phyloP scores from a whole-genome alignment of 1,284 basidiomycete genomes.

The Heterobasidion parviporum region DNA sequence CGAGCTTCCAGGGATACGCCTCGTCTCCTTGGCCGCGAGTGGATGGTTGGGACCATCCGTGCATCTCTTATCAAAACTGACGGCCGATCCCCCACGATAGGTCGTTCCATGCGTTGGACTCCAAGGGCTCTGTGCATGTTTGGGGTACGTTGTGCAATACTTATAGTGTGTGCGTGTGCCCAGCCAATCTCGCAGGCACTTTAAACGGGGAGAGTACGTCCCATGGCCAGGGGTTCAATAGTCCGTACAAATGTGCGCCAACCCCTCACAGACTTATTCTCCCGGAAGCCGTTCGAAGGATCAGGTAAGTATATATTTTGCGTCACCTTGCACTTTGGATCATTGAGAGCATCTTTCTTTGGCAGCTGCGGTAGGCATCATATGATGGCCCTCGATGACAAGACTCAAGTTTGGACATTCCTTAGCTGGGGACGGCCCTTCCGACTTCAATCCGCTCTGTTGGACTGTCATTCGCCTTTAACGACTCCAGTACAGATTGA shows the following conservation, averaged over 20 bases:
- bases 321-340: not conserved
- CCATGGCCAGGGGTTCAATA: slow-evolving; percentile 48
- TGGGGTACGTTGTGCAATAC: slow-evolving; percentile 52
- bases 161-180: not conserved
- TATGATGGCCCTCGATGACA: slow-evolving; percentile 54
- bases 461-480: slow-evolving; percentile 35
- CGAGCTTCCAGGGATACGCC: slow-evolving; percentile 46
- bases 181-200: slow-evolving; percentile 36
- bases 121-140: slow-evolving; percentile 65
- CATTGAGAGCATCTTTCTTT: not conserved
- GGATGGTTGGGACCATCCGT: slow-evolving; percentile 54
- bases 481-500: slow-evolving; percentile 60
- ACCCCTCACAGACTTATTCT: slow-evolving; percentile 50
- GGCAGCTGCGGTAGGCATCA: slow-evolving; percentile 68
- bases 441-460: slow-evolving; percentile 40
- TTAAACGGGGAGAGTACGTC: slow-evolving; percentile 44
- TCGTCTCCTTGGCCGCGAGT: slow-evolving; percentile 70
- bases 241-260: slow-evolving; percentile 37
- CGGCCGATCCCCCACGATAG: slow-evolving; percentile 25
- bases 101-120: slow-evolving; percentile 78
- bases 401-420: slow-evolving; percentile 61
- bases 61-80: not conserved
- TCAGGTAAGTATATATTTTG: slow-evolving; percentile 43
- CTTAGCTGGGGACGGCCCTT: slow-evolving; percentile 69
- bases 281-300: slow-evolving; percentile 44